Base-by-base conservation (phyloP, 2,329 filamentous ascomycete genomes). In the Huntiella omanensis region DNA sequence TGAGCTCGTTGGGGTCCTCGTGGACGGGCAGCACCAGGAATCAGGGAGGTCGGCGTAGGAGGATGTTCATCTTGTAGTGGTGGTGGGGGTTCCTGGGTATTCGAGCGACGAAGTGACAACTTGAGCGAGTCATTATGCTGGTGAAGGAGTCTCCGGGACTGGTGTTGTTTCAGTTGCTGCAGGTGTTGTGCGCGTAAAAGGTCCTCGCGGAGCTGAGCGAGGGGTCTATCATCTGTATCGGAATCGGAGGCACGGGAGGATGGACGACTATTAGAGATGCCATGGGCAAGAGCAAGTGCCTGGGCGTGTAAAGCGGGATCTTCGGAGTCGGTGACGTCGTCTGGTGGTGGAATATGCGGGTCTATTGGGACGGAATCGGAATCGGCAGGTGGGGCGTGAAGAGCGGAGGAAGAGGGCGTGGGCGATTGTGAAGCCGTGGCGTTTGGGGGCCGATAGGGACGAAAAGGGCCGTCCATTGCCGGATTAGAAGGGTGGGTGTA, bases 261-360 rank as follows among this genome's bases (percentile, higher is more conserved):
- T 28, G 22, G 22, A 7, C 15, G 12, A 36, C 7, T 36, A 15
- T 11, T 36, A n/a, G 12, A 33, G 28, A 36, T 40, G 11, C 37
- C 32, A 35, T 46, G 45, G 16, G 45, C 45, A 12, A 46, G 22
- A 13, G 34, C 46, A 16, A 48, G 34, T 13, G 40, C 40, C 17
- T 48, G 40, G 28, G 40, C 41, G 32, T 44, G 40, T 22, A 35
- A 43, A 28, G 34, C 35, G 15, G 15, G 4, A 36, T 36, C 34
- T 36, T 36, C 34, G 12, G 22, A 28, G 22, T 28, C 22, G 22
- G 22, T 10, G 22, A 10, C 3, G 22, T 28, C 22, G 7, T 28
- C 22, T 28, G 22, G 22, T 28, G 22, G 22, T 28, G 22, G 22
- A 28, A 28, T 28, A 28, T 3, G 22, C 22, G 7, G 22, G 22